Conservation (phyloP, 352 stramenopile species). For the Phytophthora citrophthora region DNA sequence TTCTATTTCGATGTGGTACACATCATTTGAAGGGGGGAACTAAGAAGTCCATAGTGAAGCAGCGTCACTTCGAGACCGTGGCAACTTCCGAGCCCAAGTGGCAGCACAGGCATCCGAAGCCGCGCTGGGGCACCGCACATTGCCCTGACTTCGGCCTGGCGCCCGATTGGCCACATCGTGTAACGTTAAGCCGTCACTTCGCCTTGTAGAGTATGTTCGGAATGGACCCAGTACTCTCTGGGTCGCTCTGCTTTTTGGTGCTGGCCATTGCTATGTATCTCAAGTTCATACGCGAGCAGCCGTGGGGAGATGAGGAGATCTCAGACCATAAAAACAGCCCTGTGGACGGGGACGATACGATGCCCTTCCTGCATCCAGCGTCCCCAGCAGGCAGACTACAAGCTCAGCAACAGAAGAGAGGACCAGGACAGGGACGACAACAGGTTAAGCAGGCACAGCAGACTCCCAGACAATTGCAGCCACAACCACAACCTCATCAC, state of each 20-base stretch:
- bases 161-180: slow-evolving; percentile 4
- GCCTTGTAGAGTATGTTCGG: slow-evolving; percentile 18
- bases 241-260: slow-evolving; percentile 89
- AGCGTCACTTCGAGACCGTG: slow-evolving; percentile 24
- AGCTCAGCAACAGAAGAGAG: slow-evolving; percentile 43
- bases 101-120: not conserved
- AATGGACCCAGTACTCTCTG: slow-evolving; percentile 87
- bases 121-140: slow-evolving; percentile 6
- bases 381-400: slow-evolving; percentile 57
- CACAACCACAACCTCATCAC: slow-evolving; percentile 56
- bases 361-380: slow-evolving; percentile 75
- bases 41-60: slow-evolving; percentile 15
- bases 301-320: slow-evolving; percentile 62
- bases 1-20: not conserved
- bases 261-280: slow-evolving; percentile 90
- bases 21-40: slow-evolving; percentile 8
- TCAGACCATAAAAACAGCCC: slow-evolving; percentile 67
- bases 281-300: slow-evolving; percentile 86
- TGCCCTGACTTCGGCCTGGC: not conserved
- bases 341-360: slow-evolving; percentile 61
- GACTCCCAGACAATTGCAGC: slow-evolving; percentile 40
- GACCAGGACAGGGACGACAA: slow-evolving; percentile 39
- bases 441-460: slow-evolving; percentile 53
- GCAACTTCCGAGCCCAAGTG: slow-evolving; percentile 16
- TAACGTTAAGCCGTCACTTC: not conserved